Percentiles rank a stretch among this genome's conserved stretches.
These are phyloP conservation scores for Phellinidium pouzarii DNA, from an alignment of 1,284 basidiomycete genomes.

Conservation along the genomic window DNA sequence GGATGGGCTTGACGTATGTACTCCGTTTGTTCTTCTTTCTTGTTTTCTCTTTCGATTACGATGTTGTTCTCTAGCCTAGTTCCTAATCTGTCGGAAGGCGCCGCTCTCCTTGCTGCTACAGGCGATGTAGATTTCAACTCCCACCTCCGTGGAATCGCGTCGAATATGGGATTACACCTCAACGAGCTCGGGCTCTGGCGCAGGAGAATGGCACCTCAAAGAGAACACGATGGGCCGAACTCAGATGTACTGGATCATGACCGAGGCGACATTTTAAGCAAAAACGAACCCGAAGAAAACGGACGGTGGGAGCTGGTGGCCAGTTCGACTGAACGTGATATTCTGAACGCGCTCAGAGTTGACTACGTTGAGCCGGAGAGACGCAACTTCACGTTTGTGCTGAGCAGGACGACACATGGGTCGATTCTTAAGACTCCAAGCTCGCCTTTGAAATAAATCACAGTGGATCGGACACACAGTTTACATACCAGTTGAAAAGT, in stretches of 20 bases:
- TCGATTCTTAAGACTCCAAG: background rate
- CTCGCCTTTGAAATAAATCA: background rate
- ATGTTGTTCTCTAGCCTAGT: slow-evolving; percentile 21
- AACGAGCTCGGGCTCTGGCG: slow-evolving; percentile 30
- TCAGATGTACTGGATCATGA: no score
- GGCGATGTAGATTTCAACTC: slow-evolving; percentile 26
- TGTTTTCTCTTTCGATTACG: background rate
- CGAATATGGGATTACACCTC: slow-evolving; percentile 22
- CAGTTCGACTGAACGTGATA: slow-evolving; percentile 22
- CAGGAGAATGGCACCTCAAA: background rate
- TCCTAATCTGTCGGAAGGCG: slow-evolving; percentile 23
- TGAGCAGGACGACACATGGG: slow-evolving; percentile 7
- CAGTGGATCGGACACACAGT: background rate
- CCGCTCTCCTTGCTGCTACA: slow-evolving; percentile 26
- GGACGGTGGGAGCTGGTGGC: slow-evolving; percentile 25
- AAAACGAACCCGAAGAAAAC: background rate
- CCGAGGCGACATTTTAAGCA: background rate
- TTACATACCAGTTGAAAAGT: background rate
- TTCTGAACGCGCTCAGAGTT: slow-evolving; percentile 24
- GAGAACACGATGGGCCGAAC: background rate
- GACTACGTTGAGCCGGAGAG: slow-evolving; percentile 23
- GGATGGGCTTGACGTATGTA: slow-evolving; percentile 20
- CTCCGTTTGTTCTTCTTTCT: no score
- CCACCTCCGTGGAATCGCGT: slow-evolving; percentile 21
- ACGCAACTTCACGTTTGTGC: slow-evolving; percentile 25